A percentile compares a stretch with the other conserved stretches of the same genome.
Conservation (phyloP, 345 rosid genomes). For the Crucihimalaya himalaica region DNA sequence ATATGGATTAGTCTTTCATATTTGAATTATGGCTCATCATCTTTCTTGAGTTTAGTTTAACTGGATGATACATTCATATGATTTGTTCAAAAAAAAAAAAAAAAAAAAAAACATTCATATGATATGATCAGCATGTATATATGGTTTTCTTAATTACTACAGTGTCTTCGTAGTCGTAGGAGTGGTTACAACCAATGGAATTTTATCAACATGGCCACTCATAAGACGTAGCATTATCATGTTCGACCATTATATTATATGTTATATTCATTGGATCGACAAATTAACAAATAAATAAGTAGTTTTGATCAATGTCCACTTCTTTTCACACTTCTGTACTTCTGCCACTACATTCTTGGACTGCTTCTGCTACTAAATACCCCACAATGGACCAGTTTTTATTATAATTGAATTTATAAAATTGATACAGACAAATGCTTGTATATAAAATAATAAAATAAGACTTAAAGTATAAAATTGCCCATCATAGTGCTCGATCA, state of each 20-base stretch:
- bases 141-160: background rate
- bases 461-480: background rate
- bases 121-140: background rate
- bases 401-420: background rate
- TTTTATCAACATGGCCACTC: conserved; percentile 33
- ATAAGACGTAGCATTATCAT: conserved; percentile 21
- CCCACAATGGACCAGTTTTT: conserved; percentile 37
- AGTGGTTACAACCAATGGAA: conserved; percentile 13
- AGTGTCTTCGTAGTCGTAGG: background rate
- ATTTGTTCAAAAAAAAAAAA: no score
- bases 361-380: conserved; percentile 33
- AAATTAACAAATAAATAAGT: conserved; percentile 26
- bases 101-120: no score
- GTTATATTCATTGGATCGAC: conserved; percentile 41
- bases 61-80: no score
- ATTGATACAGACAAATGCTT: conserved; percentile 34
- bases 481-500: conserved; percentile 32
- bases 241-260: conserved; percentile 21
- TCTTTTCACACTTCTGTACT: conserved; percentile 40
- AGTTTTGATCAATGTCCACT: conserved; percentile 28
- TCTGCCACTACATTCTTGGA: conserved; percentile 43
- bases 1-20: background rate
- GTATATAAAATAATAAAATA: background rate
- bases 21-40: background rate
- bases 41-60: background rate